Evolutionary conservation across 164 flowering plant genomes (phyloP), one percentile per base, ranked within the genome.

Genomic region (Aristolochia fimbriata): DNA sequence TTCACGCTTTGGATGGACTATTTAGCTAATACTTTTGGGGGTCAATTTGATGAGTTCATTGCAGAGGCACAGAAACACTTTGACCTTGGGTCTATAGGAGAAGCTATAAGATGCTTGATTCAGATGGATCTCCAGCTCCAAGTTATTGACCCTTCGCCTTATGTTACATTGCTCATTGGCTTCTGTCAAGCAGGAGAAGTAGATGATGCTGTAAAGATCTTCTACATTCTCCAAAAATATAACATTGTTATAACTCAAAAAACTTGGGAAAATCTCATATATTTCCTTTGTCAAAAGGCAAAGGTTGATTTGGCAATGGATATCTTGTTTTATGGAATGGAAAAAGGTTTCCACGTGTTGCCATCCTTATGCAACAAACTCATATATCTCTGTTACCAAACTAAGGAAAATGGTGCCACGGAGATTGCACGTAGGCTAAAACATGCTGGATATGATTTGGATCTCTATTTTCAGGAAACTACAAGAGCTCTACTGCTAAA

Each of bases 251-350:
- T 89, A 21, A 74, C 81, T 51, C 74, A 85, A 25, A 74, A 89
- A 21, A 76, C 83, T 65, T 92, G 96, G 70, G 89, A 72, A 57
- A 61, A 37, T 69, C 76, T 89, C 72, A 84, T 92, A n/a, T 13
- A 45, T 61, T 31, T 70, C 54, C 84, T 85, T 13, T 83, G 84
- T 64, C 51, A 37, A 19, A 67, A 68, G 60, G 73, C 72, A 57
- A 72, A 74, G 27, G 60, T 80, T 23, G 85, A 73, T 48, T 27
- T 61, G 49, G 96, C 98, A 12, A 30, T 73, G n/a, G 77, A 78
- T 45, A 56, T 87, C 41, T 87, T 92, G 63, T 64, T 59, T 16
- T 83, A 85, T 65, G 71, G 85, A 7, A 52, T 88, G 60, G 79
- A 79, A 57, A 81, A 74, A 55, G 83, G 81, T 47, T 78, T 76